Percentiles rank a stretch among this genome's conserved stretches.
Evolutionary conservation across 2,329 filamentous ascomycete species (phyloP).

Genomic region (Phialophora verrucosa): DNA sequence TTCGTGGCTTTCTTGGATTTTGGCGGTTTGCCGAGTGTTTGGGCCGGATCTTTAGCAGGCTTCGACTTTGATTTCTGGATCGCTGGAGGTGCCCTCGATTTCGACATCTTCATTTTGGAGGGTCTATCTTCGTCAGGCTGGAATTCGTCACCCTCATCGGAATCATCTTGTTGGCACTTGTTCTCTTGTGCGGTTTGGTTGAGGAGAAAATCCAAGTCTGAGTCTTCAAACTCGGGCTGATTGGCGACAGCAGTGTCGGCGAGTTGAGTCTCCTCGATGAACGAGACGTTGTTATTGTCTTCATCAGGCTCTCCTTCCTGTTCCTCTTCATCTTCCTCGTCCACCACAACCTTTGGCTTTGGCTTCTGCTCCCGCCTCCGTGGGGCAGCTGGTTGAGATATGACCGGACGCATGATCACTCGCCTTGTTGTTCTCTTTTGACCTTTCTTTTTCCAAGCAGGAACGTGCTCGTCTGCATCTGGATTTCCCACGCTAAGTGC

Average conservation of each 20-base stretch:
- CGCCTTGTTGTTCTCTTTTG: constrained; percentile 56
- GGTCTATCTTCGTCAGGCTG: constrained; percentile 9
- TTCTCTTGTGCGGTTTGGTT: constrained; percentile 21
- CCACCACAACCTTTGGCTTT: constrained; percentile 38
- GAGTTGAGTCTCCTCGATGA: constrained; percentile 32
- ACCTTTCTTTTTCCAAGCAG: constrained; percentile 54
- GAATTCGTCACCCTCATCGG: constrained; percentile 21
- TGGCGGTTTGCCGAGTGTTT: constrained; percentile 20
- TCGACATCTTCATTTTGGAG: constrained; percentile 4
- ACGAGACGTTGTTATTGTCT: constrained; percentile 12
- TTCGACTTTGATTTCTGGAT: constrained; percentile 1
- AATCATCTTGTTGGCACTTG: not conserved
- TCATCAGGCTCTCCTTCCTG: constrained; percentile 30
- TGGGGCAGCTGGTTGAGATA: constrained; percentile 34
- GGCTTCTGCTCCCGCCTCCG: constrained; percentile 36
- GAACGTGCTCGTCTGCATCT: constrained; percentile 15
- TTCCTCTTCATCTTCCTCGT: constrained; percentile 30
- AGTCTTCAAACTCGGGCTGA: constrained; percentile 1
- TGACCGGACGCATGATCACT: constrained; percentile 51
- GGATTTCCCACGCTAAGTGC: constrained; percentile 26
- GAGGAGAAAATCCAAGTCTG: constrained; percentile 21
- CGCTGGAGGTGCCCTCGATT: not conserved
- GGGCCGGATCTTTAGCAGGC: not conserved
- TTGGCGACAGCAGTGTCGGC: not conserved
- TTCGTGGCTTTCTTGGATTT: constrained; percentile 10